These are phyloP conservation scores for Purpureocillium lavendulum DNA, from an alignment of 2,329 filamentous ascomycete genomes.

Conservation along the genomic window DNA sequence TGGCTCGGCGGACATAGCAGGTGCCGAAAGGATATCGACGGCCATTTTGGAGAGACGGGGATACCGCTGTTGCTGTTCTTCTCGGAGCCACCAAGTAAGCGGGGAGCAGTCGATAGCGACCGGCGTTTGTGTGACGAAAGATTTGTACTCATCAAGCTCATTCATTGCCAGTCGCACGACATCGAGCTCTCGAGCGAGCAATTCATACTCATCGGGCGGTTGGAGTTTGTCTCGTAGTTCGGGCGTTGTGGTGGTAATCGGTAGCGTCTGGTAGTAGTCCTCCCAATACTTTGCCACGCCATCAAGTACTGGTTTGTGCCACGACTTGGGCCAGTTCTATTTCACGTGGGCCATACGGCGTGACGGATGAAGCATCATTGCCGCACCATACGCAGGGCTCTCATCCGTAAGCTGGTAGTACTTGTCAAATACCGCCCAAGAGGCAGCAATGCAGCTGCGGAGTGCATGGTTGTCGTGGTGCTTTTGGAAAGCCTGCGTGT, in stretches of 20 bases:
- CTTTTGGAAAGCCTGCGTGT: too few relatives aligned
- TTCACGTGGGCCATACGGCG: too few relatives aligned
- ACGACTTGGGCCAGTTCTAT: too few relatives aligned
- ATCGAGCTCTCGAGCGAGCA: background rate
- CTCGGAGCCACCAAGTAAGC: constrained; percentile 5
- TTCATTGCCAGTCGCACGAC: background rate
- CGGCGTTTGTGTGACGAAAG: constrained; percentile 3
- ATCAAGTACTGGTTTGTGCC: background rate
- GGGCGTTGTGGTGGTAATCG: background rate
- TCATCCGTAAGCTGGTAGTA: too few relatives aligned
- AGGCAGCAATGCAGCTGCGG: too few relatives aligned
- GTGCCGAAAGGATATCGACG: constrained; percentile 5
- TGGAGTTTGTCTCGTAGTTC: too few relatives aligned
- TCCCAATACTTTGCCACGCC: background rate
- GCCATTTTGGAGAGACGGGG: constrained; percentile 6
- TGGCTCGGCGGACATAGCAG: constrained; percentile 6
- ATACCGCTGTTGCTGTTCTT: constrained; percentile 3
- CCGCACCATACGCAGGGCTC: too few relatives aligned
- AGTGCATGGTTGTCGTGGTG: too few relatives aligned
- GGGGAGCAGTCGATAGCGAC: constrained; percentile 3
- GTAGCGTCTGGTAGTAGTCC: background rate
- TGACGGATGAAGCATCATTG: too few relatives aligned
- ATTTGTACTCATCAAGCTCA: background rate
- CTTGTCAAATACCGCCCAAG: too few relatives aligned
- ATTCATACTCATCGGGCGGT: background rate